Conservation (phyloP, 2,329 filamentous ascomycete genomes). For the Trichoderma cornu-damae region DNA sequence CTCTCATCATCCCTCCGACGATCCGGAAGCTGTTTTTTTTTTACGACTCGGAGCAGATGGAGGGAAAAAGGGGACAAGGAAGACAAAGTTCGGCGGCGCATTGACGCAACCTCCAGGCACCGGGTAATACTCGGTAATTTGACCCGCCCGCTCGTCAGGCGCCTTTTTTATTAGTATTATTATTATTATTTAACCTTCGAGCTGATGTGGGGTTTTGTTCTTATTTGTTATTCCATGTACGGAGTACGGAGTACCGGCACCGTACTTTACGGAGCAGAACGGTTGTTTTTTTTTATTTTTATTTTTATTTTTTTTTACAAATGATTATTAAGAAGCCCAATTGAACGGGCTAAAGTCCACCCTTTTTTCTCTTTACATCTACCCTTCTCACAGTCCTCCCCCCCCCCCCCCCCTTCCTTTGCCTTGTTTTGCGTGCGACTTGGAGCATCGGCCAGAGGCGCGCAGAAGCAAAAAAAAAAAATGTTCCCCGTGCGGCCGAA, state of each 20-base stretch:
- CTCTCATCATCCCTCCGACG: neutral
- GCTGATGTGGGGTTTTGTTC: neutral
- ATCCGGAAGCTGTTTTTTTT: neutral
- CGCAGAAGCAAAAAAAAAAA: too few relatives aligned
- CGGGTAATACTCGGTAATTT: slow-evolving; percentile 16
- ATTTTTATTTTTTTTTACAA: too few relatives aligned
- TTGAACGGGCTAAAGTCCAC: neutral
- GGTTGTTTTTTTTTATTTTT: too few relatives aligned
- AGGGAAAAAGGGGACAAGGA: slow-evolving; percentile 7
- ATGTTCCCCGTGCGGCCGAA: slow-evolving; percentile 15
- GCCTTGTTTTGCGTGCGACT: neutral
- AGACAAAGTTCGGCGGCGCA: too few relatives aligned
- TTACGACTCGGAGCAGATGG: neutral
- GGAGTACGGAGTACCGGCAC: neutral
- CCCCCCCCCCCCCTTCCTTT: neutral
- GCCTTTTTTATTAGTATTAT: too few relatives aligned
- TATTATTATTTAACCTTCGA: too few relatives aligned
- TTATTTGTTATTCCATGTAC: slow-evolving; percentile 4
- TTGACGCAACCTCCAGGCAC: neutral
- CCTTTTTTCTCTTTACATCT: neutral
- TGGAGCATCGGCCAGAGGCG: neutral
- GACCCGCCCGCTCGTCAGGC: slow-evolving; percentile 7
- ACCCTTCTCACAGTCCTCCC: neutral
- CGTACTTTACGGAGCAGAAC: too few relatives aligned
- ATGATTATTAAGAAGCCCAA: slow-evolving; percentile 6